Evolutionary conservation across 2,329 filamentous ascomycete genomes (phyloP).

Genomic region (Cercospora brassicicola): DNA sequence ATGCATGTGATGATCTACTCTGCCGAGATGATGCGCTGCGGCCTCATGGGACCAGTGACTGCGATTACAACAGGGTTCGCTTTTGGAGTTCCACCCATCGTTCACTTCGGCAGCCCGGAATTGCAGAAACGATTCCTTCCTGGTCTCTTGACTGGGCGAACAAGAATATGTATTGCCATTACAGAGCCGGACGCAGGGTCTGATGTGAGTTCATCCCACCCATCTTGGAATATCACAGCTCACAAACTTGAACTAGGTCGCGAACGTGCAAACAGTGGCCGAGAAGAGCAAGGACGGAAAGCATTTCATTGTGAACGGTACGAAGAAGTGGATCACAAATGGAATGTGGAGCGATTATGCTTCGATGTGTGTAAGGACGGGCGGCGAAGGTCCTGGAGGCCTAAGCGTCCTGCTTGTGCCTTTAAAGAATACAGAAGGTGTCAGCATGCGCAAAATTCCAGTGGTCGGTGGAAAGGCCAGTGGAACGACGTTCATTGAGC

Average conservation of each 20-base stretch:
- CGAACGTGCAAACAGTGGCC: conserved; percentile 74
- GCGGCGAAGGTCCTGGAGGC: conserved; percentile 60
- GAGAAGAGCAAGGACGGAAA: conserved; percentile 72
- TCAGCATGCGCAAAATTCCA: conserved; percentile 43
- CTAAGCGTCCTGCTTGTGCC: conserved; percentile 73
- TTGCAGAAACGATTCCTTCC: conserved; percentile 63
- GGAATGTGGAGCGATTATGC: conserved; percentile 73
- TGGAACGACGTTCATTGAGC: conserved; percentile 75
- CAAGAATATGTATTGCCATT: conserved; percentile 84
- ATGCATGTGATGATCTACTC: conserved; percentile 76
- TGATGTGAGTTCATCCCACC: conserved; percentile 47
- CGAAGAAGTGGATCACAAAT: conserved; percentile 84
- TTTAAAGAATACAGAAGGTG: conserved; percentile 71
- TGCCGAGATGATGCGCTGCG: conserved; percentile 70
- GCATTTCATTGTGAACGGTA: conserved; percentile 68
- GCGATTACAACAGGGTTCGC: conserved; percentile 57
- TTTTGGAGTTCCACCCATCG: conserved; percentile 28
- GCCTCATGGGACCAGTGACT: conserved; percentile 82
- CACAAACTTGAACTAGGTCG: conserved; percentile 51
- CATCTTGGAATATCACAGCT: background rate
- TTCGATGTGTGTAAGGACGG: conserved; percentile 76
- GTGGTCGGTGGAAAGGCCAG: conserved; percentile 70
- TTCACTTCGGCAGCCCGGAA: conserved; percentile 43
- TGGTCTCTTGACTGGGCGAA: conserved; percentile 74
- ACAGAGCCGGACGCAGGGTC: conserved; percentile 83